A percentile compares a stretch with the other conserved stretches of the same genome.
phyloP scores from a whole-genome alignment of 2,329 filamentous ascomycete genomes.

The Pyrenophora graminea region DNA sequence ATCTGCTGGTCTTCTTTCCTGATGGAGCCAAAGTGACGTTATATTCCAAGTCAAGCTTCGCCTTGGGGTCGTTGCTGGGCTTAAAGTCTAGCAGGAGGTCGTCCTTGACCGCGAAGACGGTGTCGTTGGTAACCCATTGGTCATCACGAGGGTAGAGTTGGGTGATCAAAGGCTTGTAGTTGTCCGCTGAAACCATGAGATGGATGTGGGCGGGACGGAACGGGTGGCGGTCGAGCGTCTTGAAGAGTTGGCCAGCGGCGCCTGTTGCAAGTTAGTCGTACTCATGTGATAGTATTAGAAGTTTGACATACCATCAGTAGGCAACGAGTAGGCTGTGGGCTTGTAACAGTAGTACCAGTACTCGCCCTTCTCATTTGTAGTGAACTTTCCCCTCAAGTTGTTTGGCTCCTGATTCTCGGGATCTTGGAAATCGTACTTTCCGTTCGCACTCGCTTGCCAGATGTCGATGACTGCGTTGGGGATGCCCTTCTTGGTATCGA shows the following conservation, averaged over 20 bases:
- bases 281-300: not conserved
- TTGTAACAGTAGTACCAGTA: slow-evolving; percentile 76
- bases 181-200: slow-evolving; percentile 59
- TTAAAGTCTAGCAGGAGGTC: slow-evolving; percentile 63
- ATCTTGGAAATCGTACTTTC: slow-evolving; percentile 77
- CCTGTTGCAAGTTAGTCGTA: slow-evolving; percentile 28
- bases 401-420: slow-evolving; percentile 71
- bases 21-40: slow-evolving; percentile 61
- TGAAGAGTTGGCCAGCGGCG: slow-evolving; percentile 59
- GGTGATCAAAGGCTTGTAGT: slow-evolving; percentile 61
- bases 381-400: slow-evolving; percentile 78
- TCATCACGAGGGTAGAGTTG: slow-evolving; percentile 65
- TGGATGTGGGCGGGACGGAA: slow-evolving; percentile 67
- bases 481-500: slow-evolving; percentile 68
- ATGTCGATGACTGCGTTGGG: slow-evolving; percentile 73
- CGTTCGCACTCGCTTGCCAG: slow-evolving; percentile 77
- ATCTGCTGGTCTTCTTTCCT: slow-evolving; percentile 35
- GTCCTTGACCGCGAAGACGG: slow-evolving; percentile 66
- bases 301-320: slow-evolving; percentile 58
- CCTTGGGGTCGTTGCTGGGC: slow-evolving; percentile 57
- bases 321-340: slow-evolving; percentile 73
- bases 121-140: slow-evolving; percentile 61
- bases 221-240: slow-evolving; percentile 61
- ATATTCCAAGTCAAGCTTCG: slow-evolving; percentile 64
- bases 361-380: slow-evolving; percentile 69